Evolutionary conservation across 73 alveolate genomes (phyloP), one percentile per base, ranked within the genome.

Genomic region (Stentor coeruleus): DNA sequence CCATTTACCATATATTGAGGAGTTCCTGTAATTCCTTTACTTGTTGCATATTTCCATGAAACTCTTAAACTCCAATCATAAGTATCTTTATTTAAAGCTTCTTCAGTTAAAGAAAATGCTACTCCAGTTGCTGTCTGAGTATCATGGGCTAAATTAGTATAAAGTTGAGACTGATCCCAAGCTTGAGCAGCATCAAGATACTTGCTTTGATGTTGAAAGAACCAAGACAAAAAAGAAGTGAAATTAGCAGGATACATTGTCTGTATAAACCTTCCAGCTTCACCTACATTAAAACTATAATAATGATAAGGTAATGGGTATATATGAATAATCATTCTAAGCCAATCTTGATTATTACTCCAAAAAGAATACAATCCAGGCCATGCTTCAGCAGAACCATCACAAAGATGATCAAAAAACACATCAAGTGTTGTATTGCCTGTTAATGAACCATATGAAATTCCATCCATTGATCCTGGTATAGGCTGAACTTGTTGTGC

Each of bases 41-140:
- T 30, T 15, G 81, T 57, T 66, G 37, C 81, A 57, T 30, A 66
- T 66, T 66, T 66, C 81, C 81, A 66, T 33, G 59, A 33, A 33
- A 36, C 49, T 66, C 81, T 66, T 28, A 57, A 36, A 30, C 35
- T 57, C 35, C 35, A 20, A 57, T 57, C 28, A 57, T 20, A 2
- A 31, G 15, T 31, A 20, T 57, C 35, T n/a, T 57, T 57, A n/a
- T 0, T 1, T 31, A 57, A 57, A 2, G 73, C 73, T 2, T 0
- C 3, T 0, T n/a, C 28, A 57, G 28, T 31, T 57, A 20, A 31
- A 2, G 15, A 20, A 20, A 57, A 0, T 57, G 73, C 35, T 57
- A 57, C 35, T 2, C 73, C 73, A 0, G 73, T 57, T 2, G 73
- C 15, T 57, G 15, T n/a, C 28, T n/a, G 28, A 31, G 73, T 57